Percentiles rank a stretch among this genome's conserved stretches.
phyloP scores from a whole-genome alignment of 1,284 basidiomycete genomes.

The Trametes hirsuta region DNA sequence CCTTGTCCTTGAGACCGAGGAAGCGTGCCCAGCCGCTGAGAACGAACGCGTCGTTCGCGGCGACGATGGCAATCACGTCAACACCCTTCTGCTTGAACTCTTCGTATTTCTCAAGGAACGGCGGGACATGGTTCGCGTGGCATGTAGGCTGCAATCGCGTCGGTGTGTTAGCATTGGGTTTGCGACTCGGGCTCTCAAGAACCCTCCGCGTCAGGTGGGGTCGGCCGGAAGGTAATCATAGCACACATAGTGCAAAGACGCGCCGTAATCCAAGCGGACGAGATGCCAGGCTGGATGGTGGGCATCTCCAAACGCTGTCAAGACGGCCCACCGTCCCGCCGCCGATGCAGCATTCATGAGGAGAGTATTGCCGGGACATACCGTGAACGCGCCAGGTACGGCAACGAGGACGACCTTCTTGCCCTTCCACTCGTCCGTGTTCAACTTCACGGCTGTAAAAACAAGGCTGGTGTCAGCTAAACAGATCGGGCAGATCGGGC shows the following conservation, averaged over 20 bases:
- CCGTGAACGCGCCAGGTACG: constrained; percentile 82
- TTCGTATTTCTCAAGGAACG: constrained; percentile 64
- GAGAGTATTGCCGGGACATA: constrained; percentile 37
- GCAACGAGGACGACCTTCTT: constrained; percentile 84
- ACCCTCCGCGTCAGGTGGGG: too few species aligned
- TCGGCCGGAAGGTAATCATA: too few species aligned
- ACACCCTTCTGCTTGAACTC: constrained; percentile 77
- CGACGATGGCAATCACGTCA: constrained; percentile 70
- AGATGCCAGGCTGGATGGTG: background rate
- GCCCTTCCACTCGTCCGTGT: constrained; percentile 74
- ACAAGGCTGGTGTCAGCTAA: background rate
- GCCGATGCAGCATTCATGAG: background rate
- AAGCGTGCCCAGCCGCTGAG: constrained; percentile 78
- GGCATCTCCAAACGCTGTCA: background rate
- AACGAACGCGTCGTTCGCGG: constrained; percentile 80
- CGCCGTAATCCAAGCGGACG: background rate
- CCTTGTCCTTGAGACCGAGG: constrained; percentile 73
- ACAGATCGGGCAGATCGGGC: constrained; percentile 10
- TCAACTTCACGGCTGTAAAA: constrained; percentile 49
- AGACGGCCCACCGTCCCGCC: background rate
- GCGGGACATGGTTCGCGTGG: constrained; percentile 74
- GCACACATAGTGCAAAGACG: too few species aligned
- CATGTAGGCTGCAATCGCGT: constrained; percentile 60
- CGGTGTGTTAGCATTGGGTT: background rate
- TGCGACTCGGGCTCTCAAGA: background rate